Evolutionary conservation across 495 filamentous ascomycete species (phyloP).

Genomic region (Podospora fimiseda): DNA sequence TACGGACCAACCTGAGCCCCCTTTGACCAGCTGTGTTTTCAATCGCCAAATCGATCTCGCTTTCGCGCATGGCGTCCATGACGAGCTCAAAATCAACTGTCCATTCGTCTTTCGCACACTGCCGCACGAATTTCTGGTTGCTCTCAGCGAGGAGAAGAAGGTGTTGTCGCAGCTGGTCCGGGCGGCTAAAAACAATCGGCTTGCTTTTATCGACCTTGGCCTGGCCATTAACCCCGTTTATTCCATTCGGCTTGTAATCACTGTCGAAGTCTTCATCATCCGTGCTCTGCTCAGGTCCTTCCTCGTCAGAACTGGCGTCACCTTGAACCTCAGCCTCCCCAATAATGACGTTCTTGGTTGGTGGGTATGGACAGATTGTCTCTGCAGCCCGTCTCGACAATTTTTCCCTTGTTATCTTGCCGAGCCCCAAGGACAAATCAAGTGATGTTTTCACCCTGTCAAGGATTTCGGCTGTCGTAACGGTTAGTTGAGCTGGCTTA

Average conservation of each 20-base stretch:
- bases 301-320: conserved; percentile 30
- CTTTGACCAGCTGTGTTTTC: conserved; percentile 66
- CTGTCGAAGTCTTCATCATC: conserved; percentile 31
- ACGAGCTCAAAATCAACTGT: conserved; percentile 69
- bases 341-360: conserved; percentile 38
- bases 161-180: conserved; percentile 63
- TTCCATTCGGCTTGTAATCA: conserved; percentile 21
- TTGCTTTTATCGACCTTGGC: conserved; percentile 28
- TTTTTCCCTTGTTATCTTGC: conserved; percentile 33
- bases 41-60: conserved; percentile 73
- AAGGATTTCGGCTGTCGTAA: conserved; percentile 45
- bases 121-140: conserved; percentile 59
- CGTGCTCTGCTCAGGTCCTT: conserved; percentile 37
- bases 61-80: conserved; percentile 57
- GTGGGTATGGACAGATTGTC: conserved; percentile 30
- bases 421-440: conserved; percentile 41
- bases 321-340: conserved; percentile 30
- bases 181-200: conserved; percentile 40
- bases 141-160: conserved; percentile 69
- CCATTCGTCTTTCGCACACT: conserved; percentile 64
- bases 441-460: conserved; percentile 34
- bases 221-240: conserved; percentile 21
- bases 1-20: conserved; percentile 69
- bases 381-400: conserved; percentile 38
- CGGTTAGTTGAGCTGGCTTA: conserved; percentile 14